phyloP scores from a whole-genome alignment of 2,329 filamentous ascomycete genomes.

The Lachnellula cervina region DNA sequence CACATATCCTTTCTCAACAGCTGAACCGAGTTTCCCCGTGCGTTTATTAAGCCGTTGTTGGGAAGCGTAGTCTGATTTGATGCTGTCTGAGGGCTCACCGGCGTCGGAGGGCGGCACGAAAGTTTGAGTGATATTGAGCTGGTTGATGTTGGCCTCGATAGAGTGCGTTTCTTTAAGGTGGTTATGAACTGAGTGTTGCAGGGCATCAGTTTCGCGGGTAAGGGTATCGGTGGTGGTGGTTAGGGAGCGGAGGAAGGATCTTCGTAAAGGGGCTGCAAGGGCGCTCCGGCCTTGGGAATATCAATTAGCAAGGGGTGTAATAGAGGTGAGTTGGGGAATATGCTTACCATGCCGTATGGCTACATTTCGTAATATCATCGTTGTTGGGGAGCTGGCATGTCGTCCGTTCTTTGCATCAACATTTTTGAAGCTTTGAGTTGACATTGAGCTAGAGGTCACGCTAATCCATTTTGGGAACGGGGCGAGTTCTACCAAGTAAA shows the following conservation, averaged over 20 bases:
- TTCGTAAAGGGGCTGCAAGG: slow-evolving; percentile 40
- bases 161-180: slow-evolving; percentile 19
- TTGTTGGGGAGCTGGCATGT: slow-evolving; percentile 23
- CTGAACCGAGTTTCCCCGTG: slow-evolving; percentile 46
- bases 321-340: background rate
- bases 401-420: slow-evolving; percentile 13
- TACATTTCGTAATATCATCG: slow-evolving; percentile 54
- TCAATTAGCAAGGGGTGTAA: slow-evolving; percentile 16
- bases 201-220: slow-evolving; percentile 11
- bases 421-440: slow-evolving; percentile 24
- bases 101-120: slow-evolving; percentile 24
- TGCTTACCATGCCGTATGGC: slow-evolving; percentile 50
- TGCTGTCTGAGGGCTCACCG: slow-evolving; percentile 1
- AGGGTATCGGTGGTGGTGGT: slow-evolving; percentile 28
- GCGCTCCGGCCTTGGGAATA: slow-evolving; percentile 46
- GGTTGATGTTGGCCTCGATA: slow-evolving; percentile 20
- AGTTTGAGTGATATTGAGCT: slow-evolving; percentile 19
- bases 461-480: slow-evolving; percentile 12
- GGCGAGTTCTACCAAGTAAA: too few species aligned
- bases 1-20: slow-evolving; percentile 52
- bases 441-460: slow-evolving; percentile 13
- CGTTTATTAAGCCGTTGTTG: slow-evolving; percentile 37
- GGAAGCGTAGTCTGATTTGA: slow-evolving; percentile 21
- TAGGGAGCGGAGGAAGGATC: slow-evolving; percentile 37
- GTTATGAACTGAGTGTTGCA: slow-evolving; percentile 14